Percentiles rank a stretch among this genome's conserved stretches.
phyloP scores from a whole-genome alignment of 176 grass and related monocot genomes.

The Urochloa ruziziensis region DNA sequence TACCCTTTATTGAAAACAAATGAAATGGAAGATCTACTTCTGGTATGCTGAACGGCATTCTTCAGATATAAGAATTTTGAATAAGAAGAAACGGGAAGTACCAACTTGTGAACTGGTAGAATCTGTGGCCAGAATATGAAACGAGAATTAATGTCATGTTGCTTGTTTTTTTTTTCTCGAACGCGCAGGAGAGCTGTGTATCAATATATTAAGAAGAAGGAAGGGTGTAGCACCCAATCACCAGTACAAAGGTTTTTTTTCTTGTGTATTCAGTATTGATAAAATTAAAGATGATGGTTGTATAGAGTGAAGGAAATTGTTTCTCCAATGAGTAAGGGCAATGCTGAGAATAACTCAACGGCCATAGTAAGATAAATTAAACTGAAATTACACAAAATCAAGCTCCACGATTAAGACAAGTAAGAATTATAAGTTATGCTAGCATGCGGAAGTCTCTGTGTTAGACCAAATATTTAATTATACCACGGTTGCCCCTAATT shows the following conservation, averaged over 20 bases:
- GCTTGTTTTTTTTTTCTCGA: background rate
- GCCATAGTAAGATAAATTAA: too few relatives aligned
- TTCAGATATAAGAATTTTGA: background rate
- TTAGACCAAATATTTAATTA: background rate
- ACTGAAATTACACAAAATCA: background rate
- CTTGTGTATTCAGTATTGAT: background rate
- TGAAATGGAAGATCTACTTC: constrained; percentile 4
- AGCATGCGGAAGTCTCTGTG: background rate
- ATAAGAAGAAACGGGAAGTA: background rate
- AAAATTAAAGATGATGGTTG: background rate
- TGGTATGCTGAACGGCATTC: background rate
- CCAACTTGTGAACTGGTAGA: background rate
- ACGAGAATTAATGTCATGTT: background rate
- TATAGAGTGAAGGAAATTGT: background rate
- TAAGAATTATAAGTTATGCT: background rate
- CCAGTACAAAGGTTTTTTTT: too few relatives aligned
- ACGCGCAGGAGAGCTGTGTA: too few relatives aligned
- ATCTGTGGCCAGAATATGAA: background rate
- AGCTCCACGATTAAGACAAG: background rate
- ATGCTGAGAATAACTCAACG: too few relatives aligned
- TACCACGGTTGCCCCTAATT: background rate
- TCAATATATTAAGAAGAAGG: too few relatives aligned
- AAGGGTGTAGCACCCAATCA: too few relatives aligned
- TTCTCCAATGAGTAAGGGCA: background rate
- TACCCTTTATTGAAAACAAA: too few relatives aligned